Conservation (phyloP, 208 protist genomes). For the Jaenimonas drosophilae region DNA sequence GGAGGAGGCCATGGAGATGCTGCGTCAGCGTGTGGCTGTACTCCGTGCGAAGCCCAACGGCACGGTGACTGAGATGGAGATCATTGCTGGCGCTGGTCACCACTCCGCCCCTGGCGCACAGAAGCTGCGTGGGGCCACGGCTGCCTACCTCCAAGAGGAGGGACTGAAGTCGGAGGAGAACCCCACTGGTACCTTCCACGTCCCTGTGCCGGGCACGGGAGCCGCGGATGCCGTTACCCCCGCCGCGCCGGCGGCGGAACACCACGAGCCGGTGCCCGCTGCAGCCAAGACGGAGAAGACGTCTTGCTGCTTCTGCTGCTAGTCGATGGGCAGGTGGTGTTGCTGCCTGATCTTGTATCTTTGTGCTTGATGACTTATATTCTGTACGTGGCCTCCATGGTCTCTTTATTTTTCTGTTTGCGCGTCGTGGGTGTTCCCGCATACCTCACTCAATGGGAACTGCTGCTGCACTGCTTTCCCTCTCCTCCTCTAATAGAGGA, state of each 20-base stretch:
- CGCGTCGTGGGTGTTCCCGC: no score
- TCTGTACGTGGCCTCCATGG: conserved; percentile 9
- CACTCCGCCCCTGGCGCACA: conserved; percentile 30
- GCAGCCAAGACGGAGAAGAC: background rate
- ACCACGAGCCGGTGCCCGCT: conserved; percentile 2
- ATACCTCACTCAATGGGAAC: no score
- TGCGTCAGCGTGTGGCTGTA: conserved; percentile 18
- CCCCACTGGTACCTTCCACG: conserved; percentile 23
- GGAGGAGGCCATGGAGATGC: conserved; percentile 35
- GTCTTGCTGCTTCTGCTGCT: background rate
- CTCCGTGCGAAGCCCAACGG: conserved; percentile 19
- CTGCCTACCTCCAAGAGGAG: conserved; percentile 19
- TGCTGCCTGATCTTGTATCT: no score
- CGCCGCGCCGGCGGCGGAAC: conserved; percentile 8
- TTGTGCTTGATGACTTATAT: no score
- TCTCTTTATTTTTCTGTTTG: conserved; percentile 1
- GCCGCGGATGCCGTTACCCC: background rate
- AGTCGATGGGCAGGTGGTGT: no score
- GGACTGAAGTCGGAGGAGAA: conserved; percentile 24
- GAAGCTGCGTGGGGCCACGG: conserved; percentile 31
- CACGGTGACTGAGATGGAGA: conserved; percentile 19
- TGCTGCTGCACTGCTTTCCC: no score
- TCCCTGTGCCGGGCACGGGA: conserved; percentile 18
- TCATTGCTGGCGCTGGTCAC: conserved; percentile 44
- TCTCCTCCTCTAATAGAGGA: no score